Base-by-base conservation (phyloP, 768 basidiomycete genomes). In the Lactarius indigo region DNA sequence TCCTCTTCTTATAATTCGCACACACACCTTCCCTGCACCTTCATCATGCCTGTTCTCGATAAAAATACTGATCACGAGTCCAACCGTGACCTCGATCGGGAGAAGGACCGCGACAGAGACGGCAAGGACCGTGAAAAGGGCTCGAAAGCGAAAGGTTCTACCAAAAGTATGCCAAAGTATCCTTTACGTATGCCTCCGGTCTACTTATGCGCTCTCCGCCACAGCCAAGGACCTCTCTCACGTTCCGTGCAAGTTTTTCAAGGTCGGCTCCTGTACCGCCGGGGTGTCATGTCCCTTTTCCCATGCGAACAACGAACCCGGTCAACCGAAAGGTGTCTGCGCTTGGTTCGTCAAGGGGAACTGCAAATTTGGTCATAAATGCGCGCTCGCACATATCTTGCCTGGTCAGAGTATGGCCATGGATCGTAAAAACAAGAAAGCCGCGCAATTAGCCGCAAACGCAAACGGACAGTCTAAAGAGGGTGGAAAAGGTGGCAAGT, bases 201-300 rank as follows among this genome's bases (percentile, higher is more conserved):
- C 42, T 52, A 50, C 23, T 41, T 59, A 62, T 69, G 66, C 61
- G 35, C 39, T 58, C 31, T 31, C 58, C 59, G 57, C 58, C 13
- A 26, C 75, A 89, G 89, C 88, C 59, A 93, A 94, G 76, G 92
- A 94, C 75, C 84, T 98, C 63, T 92, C 92, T 2, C 95, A 97
- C 82, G 96, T 98, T 17, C 96, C 96, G 1, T 98, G 96, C 81
- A 92, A 96, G 79, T 98, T 98, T 85, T 97, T 88, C 86, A 92
- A 91, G 74, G 90, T 92, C 69, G 94, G 95, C 39, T 89, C 88
- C 15, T 98, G 96, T 78, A 96, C 95, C 5, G 96, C 96, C 12
- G 96, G 96, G 39, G 80, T 92, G 3, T 90, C 91, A 2, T 98
- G 96, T 76, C 94, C 93, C n/a, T 98, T 98, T 84, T 95, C 94